These are phyloP conservation scores for Xylariaceae sp. DNA, from an alignment of 2,329 filamentous ascomycete genomes.

Conservation along the genomic window DNA sequence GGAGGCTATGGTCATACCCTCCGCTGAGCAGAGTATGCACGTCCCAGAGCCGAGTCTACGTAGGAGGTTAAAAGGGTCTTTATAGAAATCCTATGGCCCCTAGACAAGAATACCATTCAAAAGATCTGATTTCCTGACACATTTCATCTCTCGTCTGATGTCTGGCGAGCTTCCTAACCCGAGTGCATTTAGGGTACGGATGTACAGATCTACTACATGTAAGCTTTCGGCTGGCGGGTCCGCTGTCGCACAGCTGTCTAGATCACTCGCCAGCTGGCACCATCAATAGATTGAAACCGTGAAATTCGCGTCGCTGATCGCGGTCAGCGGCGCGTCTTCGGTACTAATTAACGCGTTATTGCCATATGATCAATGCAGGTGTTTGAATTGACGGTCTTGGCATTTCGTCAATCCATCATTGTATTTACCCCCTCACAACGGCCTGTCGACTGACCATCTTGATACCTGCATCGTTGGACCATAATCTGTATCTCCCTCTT, in stretches of 20 bases:
- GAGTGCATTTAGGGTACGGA: too few species aligned
- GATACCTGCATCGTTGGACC: neutral
- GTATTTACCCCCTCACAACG: neutral
- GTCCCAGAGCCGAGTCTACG: slow-evolving; percentile 16
- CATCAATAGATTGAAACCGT: neutral
- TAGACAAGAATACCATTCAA: slow-evolving; percentile 2
- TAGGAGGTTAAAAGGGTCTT: slow-evolving; percentile 13
- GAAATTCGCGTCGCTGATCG: slow-evolving; percentile 4
- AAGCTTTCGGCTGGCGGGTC: neutral
- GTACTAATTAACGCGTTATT: slow-evolving; percentile 14
- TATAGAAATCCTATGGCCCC: neutral
- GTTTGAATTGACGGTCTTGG: slow-evolving; percentile 4
- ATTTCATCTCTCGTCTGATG: neutral
- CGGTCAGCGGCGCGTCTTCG: slow-evolving; percentile 18
- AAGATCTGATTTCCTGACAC: neutral
- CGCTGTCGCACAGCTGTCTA: neutral
- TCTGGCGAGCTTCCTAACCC: too few species aligned
- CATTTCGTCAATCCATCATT: neutral
- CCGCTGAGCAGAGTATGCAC: slow-evolving; percentile 1
- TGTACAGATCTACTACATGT: too few species aligned
- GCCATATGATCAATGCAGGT: too few species aligned
- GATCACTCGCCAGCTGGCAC: neutral
- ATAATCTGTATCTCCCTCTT: neutral
- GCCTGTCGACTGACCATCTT: too few species aligned
- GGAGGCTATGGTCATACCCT: slow-evolving; percentile 9